Evolutionary conservation across 2,329 filamentous ascomycete genomes (phyloP).

Genomic region (Pezicula rhizophila): DNA sequence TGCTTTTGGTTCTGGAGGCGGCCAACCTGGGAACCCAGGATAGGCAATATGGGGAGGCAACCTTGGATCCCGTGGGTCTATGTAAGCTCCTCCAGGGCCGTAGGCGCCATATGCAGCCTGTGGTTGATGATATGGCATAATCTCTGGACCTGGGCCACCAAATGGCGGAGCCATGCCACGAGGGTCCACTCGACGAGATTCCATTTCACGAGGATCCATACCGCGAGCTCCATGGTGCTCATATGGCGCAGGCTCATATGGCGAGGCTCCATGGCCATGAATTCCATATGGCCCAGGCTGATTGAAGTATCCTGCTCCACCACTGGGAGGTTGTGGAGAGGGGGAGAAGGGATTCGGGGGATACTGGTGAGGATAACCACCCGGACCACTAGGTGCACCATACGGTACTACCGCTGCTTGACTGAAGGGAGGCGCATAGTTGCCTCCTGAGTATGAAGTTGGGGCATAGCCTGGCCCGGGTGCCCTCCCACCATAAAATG

Average conservation of each 20-base stretch:
- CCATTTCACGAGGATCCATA: neutral
- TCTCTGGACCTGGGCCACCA: constrained; percentile 19
- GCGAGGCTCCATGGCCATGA: constrained; percentile 18
- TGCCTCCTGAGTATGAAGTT: constrained; percentile 21
- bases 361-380: constrained; percentile 17
- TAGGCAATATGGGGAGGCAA: neutral
- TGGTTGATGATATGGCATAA: neutral
- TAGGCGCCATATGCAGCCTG: neutral
- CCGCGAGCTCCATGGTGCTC: constrained; percentile 19
- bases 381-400: constrained; percentile 15
- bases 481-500: constrained; percentile 17
- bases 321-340: constrained; percentile 22
- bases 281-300: constrained; percentile 10
- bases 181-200: no score
- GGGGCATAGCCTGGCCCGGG: constrained; percentile 23
- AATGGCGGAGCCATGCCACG: constrained; percentile 1
- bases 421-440: constrained; percentile 24
- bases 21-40: neutral
- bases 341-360: constrained; percentile 24
- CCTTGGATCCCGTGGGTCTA: constrained; percentile 5
- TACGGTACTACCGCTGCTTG: constrained; percentile 24
- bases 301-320: constrained; percentile 25
- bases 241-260: constrained; percentile 10
- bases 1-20: constrained; percentile 6
- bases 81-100: neutral